Percentiles rank a stretch among this genome's conserved stretches.
These are phyloP conservation scores for Tephrocybe sp. DNA, from an alignment of 768 basidiomycete genomes.

Conservation along the genomic window DNA sequence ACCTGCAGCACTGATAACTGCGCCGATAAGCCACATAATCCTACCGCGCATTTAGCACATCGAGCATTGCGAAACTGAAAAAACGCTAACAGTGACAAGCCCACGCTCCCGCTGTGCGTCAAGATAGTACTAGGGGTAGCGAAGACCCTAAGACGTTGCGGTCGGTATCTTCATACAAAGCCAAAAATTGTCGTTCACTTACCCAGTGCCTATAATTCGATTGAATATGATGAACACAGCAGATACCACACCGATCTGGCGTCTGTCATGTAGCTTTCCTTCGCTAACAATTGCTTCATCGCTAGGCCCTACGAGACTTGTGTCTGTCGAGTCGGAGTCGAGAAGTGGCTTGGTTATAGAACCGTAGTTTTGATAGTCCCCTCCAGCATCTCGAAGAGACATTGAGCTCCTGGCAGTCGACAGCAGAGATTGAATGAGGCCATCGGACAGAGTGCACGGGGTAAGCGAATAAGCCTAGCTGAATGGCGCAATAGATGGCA, in stretches of 20 bases:
- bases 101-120: conserved; percentile 36
- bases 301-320: not conserved
- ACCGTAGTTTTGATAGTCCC: conserved; percentile 4
- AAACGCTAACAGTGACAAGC: conserved; percentile 30
- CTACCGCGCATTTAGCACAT: conserved; percentile 8
- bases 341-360: conserved; percentile 6
- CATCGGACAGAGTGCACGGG: too few relatives aligned
- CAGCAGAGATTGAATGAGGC: not conserved
- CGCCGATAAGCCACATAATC: conserved; percentile 42
- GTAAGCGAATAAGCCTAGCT: too few relatives aligned
- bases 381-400: conserved; percentile 7
- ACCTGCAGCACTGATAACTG: conserved; percentile 35
- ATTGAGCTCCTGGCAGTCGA: not conserved
- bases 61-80: not conserved
- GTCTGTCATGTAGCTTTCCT: not conserved
- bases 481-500: not conserved
- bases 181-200: conserved; percentile 4
- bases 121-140: conserved; percentile 40
- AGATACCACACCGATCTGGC: conserved; percentile 26
- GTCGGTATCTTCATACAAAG: not conserved
- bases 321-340: not conserved
- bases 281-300: not conserved
- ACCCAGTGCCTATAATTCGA: conserved; percentile 42
- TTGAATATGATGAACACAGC: conserved; percentile 37
- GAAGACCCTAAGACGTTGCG: conserved; percentile 26